phyloP scores from a whole-genome alignment of 1,284 basidiomycete genomes.

The Megacollybia platyphylla region DNA sequence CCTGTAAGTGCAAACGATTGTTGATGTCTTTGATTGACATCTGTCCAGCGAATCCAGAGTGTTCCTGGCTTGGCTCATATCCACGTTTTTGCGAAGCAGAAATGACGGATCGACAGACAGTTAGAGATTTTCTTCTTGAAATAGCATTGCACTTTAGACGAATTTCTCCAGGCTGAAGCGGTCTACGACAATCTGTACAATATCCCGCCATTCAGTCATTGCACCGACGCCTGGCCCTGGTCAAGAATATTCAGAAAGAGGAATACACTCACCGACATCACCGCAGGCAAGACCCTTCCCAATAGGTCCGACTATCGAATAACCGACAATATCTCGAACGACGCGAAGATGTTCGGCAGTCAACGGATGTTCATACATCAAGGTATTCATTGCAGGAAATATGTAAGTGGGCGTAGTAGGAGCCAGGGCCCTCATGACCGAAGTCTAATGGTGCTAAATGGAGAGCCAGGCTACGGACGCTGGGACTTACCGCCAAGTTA shows the following conservation, averaged over 20 bases:
- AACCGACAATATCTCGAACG: slow-evolving; percentile 64
- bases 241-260: not conserved
- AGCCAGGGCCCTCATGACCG: slow-evolving; percentile 76
- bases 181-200: slow-evolving; percentile 58
- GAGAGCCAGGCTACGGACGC: not conserved
- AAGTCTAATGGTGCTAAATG: slow-evolving; percentile 47
- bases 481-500: slow-evolving; percentile 64
- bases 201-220: slow-evolving; percentile 87
- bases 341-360: slow-evolving; percentile 71
- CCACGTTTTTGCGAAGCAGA: slow-evolving; percentile 64
- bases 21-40: not conserved
- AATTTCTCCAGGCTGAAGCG: slow-evolving; percentile 26
- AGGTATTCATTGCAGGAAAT: slow-evolving; percentile 97
- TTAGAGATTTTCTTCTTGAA: not conserved
- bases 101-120: slow-evolving; percentile 10
- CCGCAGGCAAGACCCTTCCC: slow-evolving; percentile 86
- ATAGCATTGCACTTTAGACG: too few species aligned
- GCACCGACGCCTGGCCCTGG: slow-evolving; percentile 61
- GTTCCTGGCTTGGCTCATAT: slow-evolving; percentile 68
- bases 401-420: slow-evolving; percentile 76
- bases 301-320: slow-evolving; percentile 77
- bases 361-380: slow-evolving; percentile 94
- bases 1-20: slow-evolving; percentile 34
- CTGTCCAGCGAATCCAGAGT: slow-evolving; percentile 57
- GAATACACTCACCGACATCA: slow-evolving; percentile 57